These are phyloP conservation scores for Zasmidium cellare DNA, from an alignment of 2,329 filamentous ascomycete species.

Conservation along the genomic window DNA sequence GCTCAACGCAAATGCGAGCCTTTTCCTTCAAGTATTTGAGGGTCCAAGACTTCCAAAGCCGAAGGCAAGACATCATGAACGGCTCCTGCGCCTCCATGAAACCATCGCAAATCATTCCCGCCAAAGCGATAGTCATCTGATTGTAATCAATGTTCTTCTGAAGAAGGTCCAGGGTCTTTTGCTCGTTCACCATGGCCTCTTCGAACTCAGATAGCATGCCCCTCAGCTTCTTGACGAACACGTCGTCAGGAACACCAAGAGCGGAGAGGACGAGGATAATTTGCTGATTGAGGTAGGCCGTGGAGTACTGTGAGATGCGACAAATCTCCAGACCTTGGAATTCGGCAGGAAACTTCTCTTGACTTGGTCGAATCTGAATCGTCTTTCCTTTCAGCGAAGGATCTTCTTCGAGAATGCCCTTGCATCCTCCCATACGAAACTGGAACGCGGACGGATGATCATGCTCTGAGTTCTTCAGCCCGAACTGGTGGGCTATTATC, in stretches of 20 bases:
- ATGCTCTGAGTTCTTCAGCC: slow-evolving; percentile 51
- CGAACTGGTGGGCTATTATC: slow-evolving; percentile 71
- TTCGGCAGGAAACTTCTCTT: slow-evolving; percentile 77
- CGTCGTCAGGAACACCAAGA: slow-evolving; percentile 67
- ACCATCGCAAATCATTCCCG: slow-evolving; percentile 73
- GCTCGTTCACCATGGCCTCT: slow-evolving; percentile 65
- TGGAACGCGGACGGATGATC: slow-evolving; percentile 78
- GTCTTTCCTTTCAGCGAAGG: slow-evolving; percentile 61
- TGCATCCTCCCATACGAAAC: slow-evolving; percentile 88
- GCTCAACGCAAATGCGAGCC: slow-evolving; percentile 75
- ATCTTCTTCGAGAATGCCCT: slow-evolving; percentile 81
- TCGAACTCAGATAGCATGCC: slow-evolving; percentile 69
- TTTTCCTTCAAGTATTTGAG: slow-evolving; percentile 92
- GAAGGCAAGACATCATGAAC: slow-evolving; percentile 75
- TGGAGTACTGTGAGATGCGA: slow-evolving; percentile 71
- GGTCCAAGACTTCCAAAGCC: slow-evolving; percentile 85
- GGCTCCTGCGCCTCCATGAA: slow-evolving; percentile 77
- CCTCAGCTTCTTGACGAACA: slow-evolving; percentile 68
- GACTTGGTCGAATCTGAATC: slow-evolving; percentile 78
- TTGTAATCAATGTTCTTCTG: slow-evolving; percentile 81
- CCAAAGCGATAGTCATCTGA: slow-evolving; percentile 71
- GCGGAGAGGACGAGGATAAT: slow-evolving; percentile 81
- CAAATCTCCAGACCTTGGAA: slow-evolving; percentile 82
- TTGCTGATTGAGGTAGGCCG: slow-evolving; percentile 84
- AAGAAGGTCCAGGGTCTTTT: slow-evolving; percentile 66